Base-by-base conservation (phyloP, 495 filamentous ascomycete species). In the Hypoxylon perforatum region DNA sequence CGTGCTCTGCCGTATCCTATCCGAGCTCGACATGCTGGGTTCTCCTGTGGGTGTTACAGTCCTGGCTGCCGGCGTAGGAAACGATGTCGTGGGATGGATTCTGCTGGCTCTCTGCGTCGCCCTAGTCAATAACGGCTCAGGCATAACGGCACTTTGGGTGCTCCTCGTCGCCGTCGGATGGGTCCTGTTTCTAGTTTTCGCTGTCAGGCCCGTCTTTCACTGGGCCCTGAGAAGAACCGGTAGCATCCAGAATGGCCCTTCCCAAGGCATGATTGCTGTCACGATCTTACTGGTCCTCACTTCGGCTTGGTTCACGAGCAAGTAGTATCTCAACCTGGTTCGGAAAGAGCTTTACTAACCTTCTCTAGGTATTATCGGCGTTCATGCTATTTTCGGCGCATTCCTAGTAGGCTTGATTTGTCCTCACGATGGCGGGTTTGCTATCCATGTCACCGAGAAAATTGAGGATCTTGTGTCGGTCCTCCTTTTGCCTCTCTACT, bases 51-150 rank as follows among this genome's bases (percentile, higher is more conserved):
- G 95, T 62, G 87, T 97, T 28, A 96, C 96, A 42, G 91, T 94
- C 25, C 81, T 99, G 14, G 94, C 95, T 12, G 95, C 95, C 9
- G 95, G 95, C 33, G 94, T 97, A 28, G 94, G 94, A 9, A 99
- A 99, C 65, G 95, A 99, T 71, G 93, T 98, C 19, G 87, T 92
- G 9, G 95, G 94, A 38, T 99, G 94, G 94, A 88, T 99, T 65
- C 81, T 99, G 23, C 88, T 99, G 7, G 94, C 94, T 2, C 87
- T 99, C 36, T 97, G 94, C 71, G 94, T 99, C 33, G 92, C 94
- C 2, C 78, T 99, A 53, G 95, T 97, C 50, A 99, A 99, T 71
- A 92, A 93, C 14, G 88, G 87, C 38, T 89, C 82, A 56, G 95
- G 95, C 1, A 70, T 99, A 19, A 91, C 92, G 4, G 94, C 95